These are phyloP conservation scores for Pachysolen tannophilus DNA, from an alignment of 805 yeast species.

Conservation along the genomic window DNA sequence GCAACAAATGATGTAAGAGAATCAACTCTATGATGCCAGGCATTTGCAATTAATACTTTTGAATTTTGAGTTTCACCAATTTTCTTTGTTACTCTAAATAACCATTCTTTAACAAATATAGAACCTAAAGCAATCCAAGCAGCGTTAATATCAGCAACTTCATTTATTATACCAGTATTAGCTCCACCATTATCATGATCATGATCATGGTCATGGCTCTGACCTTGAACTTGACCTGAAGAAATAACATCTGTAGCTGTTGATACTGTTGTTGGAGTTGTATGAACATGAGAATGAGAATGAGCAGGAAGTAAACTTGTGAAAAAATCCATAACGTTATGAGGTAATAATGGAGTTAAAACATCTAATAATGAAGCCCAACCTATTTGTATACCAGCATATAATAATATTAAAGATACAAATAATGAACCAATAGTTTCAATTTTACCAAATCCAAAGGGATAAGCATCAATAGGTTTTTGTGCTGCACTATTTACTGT, in stretches of 20 bases:
- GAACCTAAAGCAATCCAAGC: slow-evolving; percentile 95
- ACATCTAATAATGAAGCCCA: slow-evolving; percentile 71
- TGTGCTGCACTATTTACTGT: slow-evolving; percentile 74
- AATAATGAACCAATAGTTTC: slow-evolving; percentile 89
- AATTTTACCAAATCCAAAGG: slow-evolving; percentile 86
- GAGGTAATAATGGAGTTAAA: slow-evolving; percentile 60
- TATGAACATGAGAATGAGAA: slow-evolving; percentile 39
- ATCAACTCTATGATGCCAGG: slow-evolving; percentile 98
- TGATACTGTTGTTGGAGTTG: slow-evolving; percentile 13
- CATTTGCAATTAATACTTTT: slow-evolving; percentile 89
- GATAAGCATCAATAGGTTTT: slow-evolving; percentile 53
- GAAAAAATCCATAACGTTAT: slow-evolving; percentile 42
- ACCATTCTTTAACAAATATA: slow-evolving; percentile 79
- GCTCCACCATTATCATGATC: slow-evolving; percentile 26
- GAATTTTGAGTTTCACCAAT: slow-evolving; percentile 76
- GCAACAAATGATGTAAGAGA: slow-evolving; percentile 90
- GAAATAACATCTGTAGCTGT: slow-evolving; percentile 11
- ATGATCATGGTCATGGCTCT: slow-evolving; percentile 27
- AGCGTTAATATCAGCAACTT: slow-evolving; percentile 71
- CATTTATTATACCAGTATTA: slow-evolving; percentile 17
- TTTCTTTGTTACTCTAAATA: slow-evolving; percentile 73
- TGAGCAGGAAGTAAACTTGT: slow-evolving; percentile 42
- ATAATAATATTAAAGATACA: slow-evolving; percentile 72
- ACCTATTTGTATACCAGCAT: slow-evolving; percentile 89
- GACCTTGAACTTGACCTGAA: slow-evolving; percentile 13